A percentile compares a stretch with the other conserved stretches of the same genome.
These are phyloP conservation scores for Cystobasidium pallidum DNA, from an alignment of 1,284 basidiomycete genomes.

Conservation along the genomic window DNA sequence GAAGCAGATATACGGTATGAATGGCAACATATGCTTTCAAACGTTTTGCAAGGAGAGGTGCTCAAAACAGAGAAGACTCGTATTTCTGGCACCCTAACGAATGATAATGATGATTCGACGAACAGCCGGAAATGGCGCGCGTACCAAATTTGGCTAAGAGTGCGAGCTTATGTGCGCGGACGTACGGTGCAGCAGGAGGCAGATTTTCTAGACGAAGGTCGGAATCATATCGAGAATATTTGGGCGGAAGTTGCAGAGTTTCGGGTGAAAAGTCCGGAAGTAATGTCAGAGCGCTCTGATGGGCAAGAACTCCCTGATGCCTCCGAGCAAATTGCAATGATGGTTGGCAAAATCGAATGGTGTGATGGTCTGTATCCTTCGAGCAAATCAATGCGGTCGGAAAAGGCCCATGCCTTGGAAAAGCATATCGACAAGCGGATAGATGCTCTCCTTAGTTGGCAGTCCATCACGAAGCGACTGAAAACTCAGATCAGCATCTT, in stretches of 20 bases:
- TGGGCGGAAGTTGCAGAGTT: slow-evolving; percentile 77
- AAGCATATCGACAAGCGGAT: slow-evolving; percentile 72
- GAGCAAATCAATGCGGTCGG: slow-evolving; percentile 74
- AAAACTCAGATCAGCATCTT: slow-evolving; percentile 76
- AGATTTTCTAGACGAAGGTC: slow-evolving; percentile 76
- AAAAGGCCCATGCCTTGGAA: slow-evolving; percentile 72
- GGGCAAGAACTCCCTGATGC: slow-evolving; percentile 53
- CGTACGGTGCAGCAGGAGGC: slow-evolving; percentile 81
- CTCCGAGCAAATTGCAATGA: slow-evolving; percentile 49
- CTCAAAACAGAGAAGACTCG: slow-evolving; percentile 89
- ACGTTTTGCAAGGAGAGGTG: slow-evolving; percentile 88
- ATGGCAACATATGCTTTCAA: slow-evolving; percentile 92
- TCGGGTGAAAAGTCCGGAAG: slow-evolving; percentile 60
- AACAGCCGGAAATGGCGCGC: slow-evolving; percentile 54
- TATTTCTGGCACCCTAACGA: slow-evolving; percentile 56
- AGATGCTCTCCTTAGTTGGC: slow-evolving; percentile 88
- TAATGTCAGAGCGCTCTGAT: slow-evolving; percentile 53
- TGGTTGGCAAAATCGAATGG: slow-evolving; percentile 75
- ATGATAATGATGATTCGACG: slow-evolving; percentile 42
- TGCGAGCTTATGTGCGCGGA: slow-evolving; percentile 82
- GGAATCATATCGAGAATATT: slow-evolving; percentile 77
- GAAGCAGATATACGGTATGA: slow-evolving; percentile 68
- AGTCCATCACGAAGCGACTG: slow-evolving; percentile 75
- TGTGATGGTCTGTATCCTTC: slow-evolving; percentile 86
- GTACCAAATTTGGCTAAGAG: slow-evolving; percentile 79